Evolutionary conservation across 345 rosid genomes (phyloP).

Genomic region (Hypericum perforatum): DNA sequence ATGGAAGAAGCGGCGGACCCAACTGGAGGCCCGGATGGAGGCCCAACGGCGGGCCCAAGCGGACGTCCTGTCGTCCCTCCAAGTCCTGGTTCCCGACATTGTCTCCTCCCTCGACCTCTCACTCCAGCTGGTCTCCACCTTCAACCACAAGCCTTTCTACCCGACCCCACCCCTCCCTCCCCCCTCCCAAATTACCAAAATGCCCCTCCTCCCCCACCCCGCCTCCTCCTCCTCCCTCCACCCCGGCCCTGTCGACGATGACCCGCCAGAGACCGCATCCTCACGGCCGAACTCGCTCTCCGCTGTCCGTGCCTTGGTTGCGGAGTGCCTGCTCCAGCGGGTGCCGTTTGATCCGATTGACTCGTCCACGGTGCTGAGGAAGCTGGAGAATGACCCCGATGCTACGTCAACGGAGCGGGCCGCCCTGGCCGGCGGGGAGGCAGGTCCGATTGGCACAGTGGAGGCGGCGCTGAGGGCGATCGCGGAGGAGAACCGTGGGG

Average conservation of each 20-base stretch:
- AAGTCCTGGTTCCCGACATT: slow-evolving; percentile 46
- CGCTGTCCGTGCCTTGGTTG: slow-evolving; percentile 79
- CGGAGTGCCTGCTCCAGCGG: slow-evolving; percentile 66
- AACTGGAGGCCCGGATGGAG: slow-evolving; percentile 63
- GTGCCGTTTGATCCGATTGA: slow-evolving; percentile 71
- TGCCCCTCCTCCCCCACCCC: slow-evolving; percentile 13
- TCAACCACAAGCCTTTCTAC: slow-evolving; percentile 51
- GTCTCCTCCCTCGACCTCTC: slow-evolving; percentile 74
- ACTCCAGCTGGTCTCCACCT: slow-evolving; percentile 56
- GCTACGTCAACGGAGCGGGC: slow-evolving; percentile 59
- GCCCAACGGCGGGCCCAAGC: slow-evolving; percentile 51
- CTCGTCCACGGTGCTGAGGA: slow-evolving; percentile 70
- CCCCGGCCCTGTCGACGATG: slow-evolving; percentile 12
- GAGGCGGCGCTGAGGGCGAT: slow-evolving; percentile 76
- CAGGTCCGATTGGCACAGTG: slow-evolving; percentile 66
- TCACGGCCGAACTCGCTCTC: slow-evolving; percentile 49
- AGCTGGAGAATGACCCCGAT: slow-evolving; percentile 78
- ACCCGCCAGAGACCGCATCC: slow-evolving; percentile 3
- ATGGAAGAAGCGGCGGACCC: slow-evolving; percentile 49
- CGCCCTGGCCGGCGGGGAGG: slow-evolving; percentile 74
- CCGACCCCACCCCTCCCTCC: slow-evolving; percentile 64
- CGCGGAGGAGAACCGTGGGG: slow-evolving; percentile 71
- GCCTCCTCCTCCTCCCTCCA: slow-evolving; percentile 10
- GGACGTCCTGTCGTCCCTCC: slow-evolving; percentile 61
- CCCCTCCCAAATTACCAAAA: slow-evolving; percentile 21